phyloP scores from a whole-genome alignment of 78 protist species.

The Speleostelium caveatum region DNA sequence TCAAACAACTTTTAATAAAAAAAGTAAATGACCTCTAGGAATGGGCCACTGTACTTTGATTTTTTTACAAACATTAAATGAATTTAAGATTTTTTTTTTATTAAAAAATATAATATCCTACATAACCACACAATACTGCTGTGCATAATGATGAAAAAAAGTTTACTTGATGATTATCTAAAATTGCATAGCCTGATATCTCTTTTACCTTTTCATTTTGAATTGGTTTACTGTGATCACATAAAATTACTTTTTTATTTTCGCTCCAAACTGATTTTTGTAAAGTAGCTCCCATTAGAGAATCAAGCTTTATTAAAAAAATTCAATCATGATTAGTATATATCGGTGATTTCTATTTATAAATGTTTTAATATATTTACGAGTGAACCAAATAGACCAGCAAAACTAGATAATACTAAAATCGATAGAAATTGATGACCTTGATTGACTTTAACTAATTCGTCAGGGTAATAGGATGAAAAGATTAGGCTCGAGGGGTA shows the following conservation, averaged over 20 bases:
- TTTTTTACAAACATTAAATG: no score
- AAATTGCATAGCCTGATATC: constrained; percentile 12
- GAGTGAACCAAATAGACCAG: constrained; percentile 77
- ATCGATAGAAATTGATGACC: background rate
- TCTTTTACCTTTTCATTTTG: background rate
- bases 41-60: no score
- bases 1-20: no score
- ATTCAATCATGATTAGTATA: background rate
- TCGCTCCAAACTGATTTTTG: constrained; percentile 59
- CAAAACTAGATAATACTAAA: constrained; percentile 24
- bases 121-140: constrained; percentile 5
- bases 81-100: constrained; percentile 33
- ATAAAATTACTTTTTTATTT: constrained; percentile 15
- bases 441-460: background rate
- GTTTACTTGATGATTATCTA: constrained; percentile 75
- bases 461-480: background rate
- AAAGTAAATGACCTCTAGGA: no score
- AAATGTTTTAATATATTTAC: background rate
- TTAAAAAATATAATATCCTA: constrained; percentile 18
- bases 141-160: constrained; percentile 29
- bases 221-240: background rate
- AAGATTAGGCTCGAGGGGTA: background rate
- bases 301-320: constrained; percentile 49
- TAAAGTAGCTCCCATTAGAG: constrained; percentile 73
- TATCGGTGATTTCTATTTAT: background rate